These are phyloP conservation scores for Cladosporium colombiae DNA, from an alignment of 2,329 filamentous ascomycete genomes.

Conservation along the genomic window DNA sequence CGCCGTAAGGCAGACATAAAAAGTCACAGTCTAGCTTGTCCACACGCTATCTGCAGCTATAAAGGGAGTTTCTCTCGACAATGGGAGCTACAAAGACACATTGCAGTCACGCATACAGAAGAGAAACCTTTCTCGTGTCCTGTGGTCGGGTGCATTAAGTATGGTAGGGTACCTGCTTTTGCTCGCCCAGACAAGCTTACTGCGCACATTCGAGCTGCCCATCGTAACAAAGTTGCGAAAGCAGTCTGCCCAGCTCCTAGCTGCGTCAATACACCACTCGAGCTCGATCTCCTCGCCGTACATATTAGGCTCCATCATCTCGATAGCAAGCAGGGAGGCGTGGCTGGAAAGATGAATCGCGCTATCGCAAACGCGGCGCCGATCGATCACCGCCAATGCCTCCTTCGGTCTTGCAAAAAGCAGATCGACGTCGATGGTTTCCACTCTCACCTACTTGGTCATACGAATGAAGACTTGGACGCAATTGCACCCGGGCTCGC, in stretches of 20 bases:
- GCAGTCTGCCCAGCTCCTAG: not conserved
- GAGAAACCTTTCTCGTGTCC: not conserved
- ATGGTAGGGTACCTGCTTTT: not conserved
- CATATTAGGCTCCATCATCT: not conserved
- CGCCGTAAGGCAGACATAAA: too few relatives aligned
- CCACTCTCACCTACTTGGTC: not conserved
- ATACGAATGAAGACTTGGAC: not conserved
- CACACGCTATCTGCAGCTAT: not conserved
- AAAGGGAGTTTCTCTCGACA: not conserved
- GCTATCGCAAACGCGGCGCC: not conserved
- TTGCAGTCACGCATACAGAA: not conserved
- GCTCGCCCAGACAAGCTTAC: conserved; percentile 2
- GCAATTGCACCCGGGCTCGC: not conserved
- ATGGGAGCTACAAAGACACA: not conserved
- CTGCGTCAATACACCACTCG: not conserved
- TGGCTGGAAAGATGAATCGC: not conserved
- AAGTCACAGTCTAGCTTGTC: not conserved
- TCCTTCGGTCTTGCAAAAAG: not conserved
- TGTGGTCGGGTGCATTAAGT: not conserved
- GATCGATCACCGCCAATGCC: not conserved
- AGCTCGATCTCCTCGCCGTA: not conserved
- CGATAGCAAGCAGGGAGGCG: not conserved
- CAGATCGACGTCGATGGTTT: not conserved
- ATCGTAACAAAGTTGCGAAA: not conserved
- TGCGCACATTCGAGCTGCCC: not conserved